Evolutionary conservation across 2,329 filamentous ascomycete species (phyloP).

Genomic region (Alternaria dauci): DNA sequence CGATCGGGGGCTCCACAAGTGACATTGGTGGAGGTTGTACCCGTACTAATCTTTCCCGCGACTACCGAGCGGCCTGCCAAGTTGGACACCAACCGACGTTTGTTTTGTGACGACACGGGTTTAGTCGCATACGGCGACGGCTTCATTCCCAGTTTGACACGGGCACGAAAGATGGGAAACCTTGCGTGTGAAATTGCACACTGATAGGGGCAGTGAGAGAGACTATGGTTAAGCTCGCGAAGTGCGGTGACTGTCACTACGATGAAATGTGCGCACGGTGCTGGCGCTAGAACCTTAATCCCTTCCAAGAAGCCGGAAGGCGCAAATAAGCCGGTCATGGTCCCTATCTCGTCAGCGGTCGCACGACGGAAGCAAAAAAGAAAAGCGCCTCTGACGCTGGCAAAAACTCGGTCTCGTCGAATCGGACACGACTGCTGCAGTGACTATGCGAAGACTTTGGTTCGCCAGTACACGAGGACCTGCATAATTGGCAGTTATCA

Average conservation of each 20-base stretch:
- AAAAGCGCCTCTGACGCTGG: slow-evolving; percentile 25
- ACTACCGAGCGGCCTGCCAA: slow-evolving; percentile 32
- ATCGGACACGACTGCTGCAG: slow-evolving; percentile 22
- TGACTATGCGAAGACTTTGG: slow-evolving; percentile 17
- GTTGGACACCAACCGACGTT: slow-evolving; percentile 10
- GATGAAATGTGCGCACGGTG: slow-evolving; percentile 24
- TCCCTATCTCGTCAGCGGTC: slow-evolving; percentile 24
- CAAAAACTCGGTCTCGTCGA: slow-evolving; percentile 24
- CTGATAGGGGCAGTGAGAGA: not conserved
- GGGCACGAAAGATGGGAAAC: not conserved
- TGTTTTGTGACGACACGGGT: slow-evolving; percentile 3
- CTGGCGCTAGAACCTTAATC: slow-evolving; percentile 26
- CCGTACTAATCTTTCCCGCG: slow-evolving; percentile 34
- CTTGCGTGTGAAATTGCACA: not conserved
- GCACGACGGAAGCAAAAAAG: slow-evolving; percentile 21
- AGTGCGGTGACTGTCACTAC: slow-evolving; percentile 13
- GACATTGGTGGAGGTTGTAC: slow-evolving; percentile 30
- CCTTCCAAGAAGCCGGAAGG: slow-evolving; percentile 16
- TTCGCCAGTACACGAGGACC: slow-evolving; percentile 12
- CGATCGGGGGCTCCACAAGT: slow-evolving; percentile 36
- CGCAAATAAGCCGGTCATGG: slow-evolving; percentile 12
- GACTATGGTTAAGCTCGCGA: slow-evolving; percentile 19
- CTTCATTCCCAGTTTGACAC: not conserved
- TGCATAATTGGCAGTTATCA: not conserved
- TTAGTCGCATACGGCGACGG: not conserved